Evolutionary conservation across 352 stramenopile species (phyloP).

Genomic region (Pythium utonaiense): DNA sequence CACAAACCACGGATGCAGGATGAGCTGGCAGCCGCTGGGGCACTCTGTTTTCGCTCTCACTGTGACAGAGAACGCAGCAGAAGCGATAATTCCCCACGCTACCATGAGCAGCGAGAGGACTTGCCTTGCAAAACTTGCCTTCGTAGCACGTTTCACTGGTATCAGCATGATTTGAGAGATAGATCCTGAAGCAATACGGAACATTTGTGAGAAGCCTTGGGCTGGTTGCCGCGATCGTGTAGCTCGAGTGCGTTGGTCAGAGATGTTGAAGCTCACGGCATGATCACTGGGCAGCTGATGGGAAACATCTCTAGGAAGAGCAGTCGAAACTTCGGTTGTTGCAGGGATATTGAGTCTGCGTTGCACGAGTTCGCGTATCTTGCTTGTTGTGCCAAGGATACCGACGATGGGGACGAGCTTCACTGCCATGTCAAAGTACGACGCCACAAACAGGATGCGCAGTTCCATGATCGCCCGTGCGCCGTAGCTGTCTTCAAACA

Average conservation of each 20-base stretch:
- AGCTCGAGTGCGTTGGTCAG: too few species aligned
- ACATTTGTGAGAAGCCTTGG: too few species aligned
- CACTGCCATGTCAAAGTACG: constrained; percentile 10
- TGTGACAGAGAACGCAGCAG: background rate
- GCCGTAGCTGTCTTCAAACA: constrained; percentile 22
- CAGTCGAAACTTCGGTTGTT: background rate
- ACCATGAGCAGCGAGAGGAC: too few species aligned
- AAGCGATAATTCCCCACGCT: background rate
- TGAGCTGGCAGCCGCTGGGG: constrained; percentile 5
- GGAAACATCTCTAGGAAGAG: too few species aligned
- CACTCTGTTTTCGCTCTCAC: too few species aligned
- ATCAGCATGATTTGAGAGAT: too few species aligned
- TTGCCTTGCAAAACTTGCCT: background rate
- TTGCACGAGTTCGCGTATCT: constrained; percentile 6
- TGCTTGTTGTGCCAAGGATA: constrained; percentile 14
- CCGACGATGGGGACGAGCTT: constrained; percentile 16
- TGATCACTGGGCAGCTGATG: background rate
- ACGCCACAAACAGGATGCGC: constrained; percentile 10
- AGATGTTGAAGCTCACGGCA: background rate
- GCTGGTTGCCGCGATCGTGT: too few species aligned
- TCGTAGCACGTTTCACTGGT: too few species aligned
- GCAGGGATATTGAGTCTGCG: too few species aligned
- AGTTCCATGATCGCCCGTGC: constrained; percentile 18
- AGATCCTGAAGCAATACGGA: background rate
- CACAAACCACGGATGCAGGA: constrained; percentile 17